Percentiles rank a stretch among this genome's conserved stretches.
These are phyloP conservation scores for Globisporangium cystogenes DNA, from an alignment of 352 stramenopile species.

Conservation along the genomic window DNA sequence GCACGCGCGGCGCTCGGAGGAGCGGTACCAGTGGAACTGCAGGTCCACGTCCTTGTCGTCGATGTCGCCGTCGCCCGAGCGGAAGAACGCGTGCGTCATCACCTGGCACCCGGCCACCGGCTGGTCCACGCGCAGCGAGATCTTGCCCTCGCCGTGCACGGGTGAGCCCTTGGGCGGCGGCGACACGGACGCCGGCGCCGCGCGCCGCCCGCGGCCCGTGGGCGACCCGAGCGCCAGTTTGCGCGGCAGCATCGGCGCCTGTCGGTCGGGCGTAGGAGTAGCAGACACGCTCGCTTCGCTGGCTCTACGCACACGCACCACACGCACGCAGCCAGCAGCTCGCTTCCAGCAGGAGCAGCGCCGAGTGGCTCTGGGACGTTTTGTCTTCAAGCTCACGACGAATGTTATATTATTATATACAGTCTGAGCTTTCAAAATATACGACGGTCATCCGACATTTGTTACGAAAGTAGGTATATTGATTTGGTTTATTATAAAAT, in stretches of 20 bases:
- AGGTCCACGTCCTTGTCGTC: constrained; percentile 68
- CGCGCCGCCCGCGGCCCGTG: constrained; percentile 4
- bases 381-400: too few species aligned
- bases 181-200: constrained; percentile 18
- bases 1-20: constrained; percentile 44
- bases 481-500: too few species aligned
- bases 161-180: constrained; percentile 52
- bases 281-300: too few species aligned
- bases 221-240: background rate
- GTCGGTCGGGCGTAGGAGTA: too few species aligned
- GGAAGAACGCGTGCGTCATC: constrained; percentile 77
- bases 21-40: constrained; percentile 67
- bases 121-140: constrained; percentile 72
- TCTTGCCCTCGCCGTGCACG: constrained; percentile 56
- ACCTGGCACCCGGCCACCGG: constrained; percentile 63
- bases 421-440: too few species aligned
- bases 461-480: too few species aligned
- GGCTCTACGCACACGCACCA: too few species aligned
- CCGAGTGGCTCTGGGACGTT: too few species aligned
- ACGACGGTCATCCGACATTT: too few species aligned
- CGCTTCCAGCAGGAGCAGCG: too few species aligned
- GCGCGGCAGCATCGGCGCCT: background rate
- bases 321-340: too few species aligned
- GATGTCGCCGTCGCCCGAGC: constrained; percentile 58
- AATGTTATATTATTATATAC: too few species aligned